Evolutionary conservation across 495 filamentous ascomycete genomes (phyloP).

Genomic region (Penicillium herquei): DNA sequence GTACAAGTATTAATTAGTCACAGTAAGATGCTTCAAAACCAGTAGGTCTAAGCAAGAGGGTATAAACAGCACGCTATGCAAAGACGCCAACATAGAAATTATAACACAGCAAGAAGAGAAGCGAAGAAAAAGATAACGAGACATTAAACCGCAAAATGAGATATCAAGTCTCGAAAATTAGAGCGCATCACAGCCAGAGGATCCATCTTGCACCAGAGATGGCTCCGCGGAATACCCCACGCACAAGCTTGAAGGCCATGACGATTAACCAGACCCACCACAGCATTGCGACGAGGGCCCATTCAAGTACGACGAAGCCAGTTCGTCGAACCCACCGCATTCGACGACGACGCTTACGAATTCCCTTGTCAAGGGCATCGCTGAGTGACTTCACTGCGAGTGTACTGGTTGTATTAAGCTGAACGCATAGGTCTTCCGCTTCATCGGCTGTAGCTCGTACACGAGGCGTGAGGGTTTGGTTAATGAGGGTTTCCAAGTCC

Average conservation of each 20-base stretch:
- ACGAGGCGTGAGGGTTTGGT: constrained; percentile 58
- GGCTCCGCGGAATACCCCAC: constrained; percentile 57
- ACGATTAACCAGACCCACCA: constrained; percentile 85
- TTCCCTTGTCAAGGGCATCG: constrained; percentile 69
- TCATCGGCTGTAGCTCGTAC: constrained; percentile 68
- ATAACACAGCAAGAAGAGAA: background rate
- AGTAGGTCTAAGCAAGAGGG: background rate
- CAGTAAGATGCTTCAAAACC: background rate
- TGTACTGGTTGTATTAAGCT: constrained; percentile 71
- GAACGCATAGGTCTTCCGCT: constrained; percentile 69
- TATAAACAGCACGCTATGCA: background rate
- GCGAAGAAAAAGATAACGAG: background rate
- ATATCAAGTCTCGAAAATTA: background rate
- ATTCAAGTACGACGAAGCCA: constrained; percentile 73
- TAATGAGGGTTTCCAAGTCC: constrained; percentile 49
- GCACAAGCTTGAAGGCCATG: constrained; percentile 61
- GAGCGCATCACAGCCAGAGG: constrained; percentile 59
- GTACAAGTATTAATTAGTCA: background rate
- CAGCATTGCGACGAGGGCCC: constrained; percentile 74
- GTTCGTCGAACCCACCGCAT: constrained; percentile 69
- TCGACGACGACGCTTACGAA: constrained; percentile 67
- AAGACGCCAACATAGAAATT: background rate
- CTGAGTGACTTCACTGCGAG: constrained; percentile 73
- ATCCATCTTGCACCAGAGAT: constrained; percentile 67
- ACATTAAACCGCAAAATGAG: background rate